Evolutionary conservation across 768 basidiomycete species (phyloP).

Genomic region (Postia placenta): DNA sequence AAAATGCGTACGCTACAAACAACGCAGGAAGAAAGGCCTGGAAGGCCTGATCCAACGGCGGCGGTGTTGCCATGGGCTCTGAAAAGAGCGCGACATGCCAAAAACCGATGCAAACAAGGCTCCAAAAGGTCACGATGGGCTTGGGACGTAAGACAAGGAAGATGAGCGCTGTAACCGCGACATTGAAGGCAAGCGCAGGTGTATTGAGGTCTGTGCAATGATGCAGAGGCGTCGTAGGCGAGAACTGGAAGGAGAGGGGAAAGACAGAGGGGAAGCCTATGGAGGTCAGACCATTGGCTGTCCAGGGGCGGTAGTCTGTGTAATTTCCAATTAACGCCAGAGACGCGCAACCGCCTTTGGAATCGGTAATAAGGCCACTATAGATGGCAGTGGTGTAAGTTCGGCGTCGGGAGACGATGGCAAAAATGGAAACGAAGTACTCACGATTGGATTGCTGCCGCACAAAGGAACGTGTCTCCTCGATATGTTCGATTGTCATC

Average conservation of each 20-base stretch:
- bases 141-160: slow-evolving; percentile 71
- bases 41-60: slow-evolving; percentile 67
- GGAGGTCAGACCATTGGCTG: slow-evolving; percentile 58
- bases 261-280: slow-evolving; percentile 72
- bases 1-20: slow-evolving; percentile 75
- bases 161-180: slow-evolving; percentile 57
- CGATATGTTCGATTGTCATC: slow-evolving; percentile 68
- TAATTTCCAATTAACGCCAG: slow-evolving; percentile 67
- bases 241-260: slow-evolving; percentile 63
- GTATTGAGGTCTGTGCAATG: slow-evolving; percentile 70
- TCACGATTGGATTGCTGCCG: slow-evolving; percentile 77
- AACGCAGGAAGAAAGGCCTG: slow-evolving; percentile 71
- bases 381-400: slow-evolving; percentile 1
- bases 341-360: slow-evolving; percentile 72
- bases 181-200: slow-evolving; percentile 66
- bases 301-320: slow-evolving; percentile 56
- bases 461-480: slow-evolving; percentile 81
- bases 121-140: slow-evolving; percentile 66
- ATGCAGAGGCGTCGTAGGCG: slow-evolving; percentile 38
- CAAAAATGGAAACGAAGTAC: slow-evolving; percentile 14
- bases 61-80: slow-evolving; percentile 61
- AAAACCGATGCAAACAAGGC: slow-evolving; percentile 74
- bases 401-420: no score
- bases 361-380: slow-evolving; percentile 61
- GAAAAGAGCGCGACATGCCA: slow-evolving; percentile 84